These are phyloP conservation scores for Sinapis alba DNA, from an alignment of 441 rosid genomes.

Conservation along the genomic window DNA sequence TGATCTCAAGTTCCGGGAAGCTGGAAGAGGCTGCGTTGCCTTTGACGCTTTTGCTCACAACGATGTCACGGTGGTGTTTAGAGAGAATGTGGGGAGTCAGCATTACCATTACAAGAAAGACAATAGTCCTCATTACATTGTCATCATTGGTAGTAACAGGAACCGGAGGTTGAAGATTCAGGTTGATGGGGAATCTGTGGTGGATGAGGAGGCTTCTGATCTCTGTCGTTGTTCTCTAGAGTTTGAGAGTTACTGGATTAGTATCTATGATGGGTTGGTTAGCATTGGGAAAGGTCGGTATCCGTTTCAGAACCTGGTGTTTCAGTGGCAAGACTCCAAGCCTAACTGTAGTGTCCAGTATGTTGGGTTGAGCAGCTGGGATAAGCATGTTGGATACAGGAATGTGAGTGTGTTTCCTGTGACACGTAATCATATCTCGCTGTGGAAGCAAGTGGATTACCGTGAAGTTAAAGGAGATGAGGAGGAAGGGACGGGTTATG, in stretches of 20 bases:
- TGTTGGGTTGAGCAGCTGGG: constrained; percentile 98
- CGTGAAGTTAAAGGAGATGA: constrained; percentile 53
- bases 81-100: constrained; percentile 93
- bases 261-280: constrained; percentile 91
- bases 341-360: constrained; percentile 89
- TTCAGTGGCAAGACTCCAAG: constrained; percentile 87
- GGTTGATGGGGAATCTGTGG: constrained; percentile 88
- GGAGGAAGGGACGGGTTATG: constrained; percentile 48
- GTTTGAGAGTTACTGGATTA: constrained; percentile 95
- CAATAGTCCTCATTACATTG: constrained; percentile 91
- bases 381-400: constrained; percentile 95
- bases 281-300: constrained; percentile 91
- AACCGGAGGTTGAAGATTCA: constrained; percentile 90
- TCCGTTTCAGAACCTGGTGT: constrained; percentile 94
- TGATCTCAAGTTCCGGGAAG: constrained; percentile 87
- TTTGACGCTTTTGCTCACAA: constrained; percentile 97
- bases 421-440: constrained; percentile 68
- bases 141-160: constrained; percentile 93
- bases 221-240: constrained; percentile 80
- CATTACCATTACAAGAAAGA: constrained; percentile 96
- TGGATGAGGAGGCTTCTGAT: constrained; percentile 75
- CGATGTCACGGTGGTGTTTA: constrained; percentile 94
- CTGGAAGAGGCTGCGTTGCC: constrained; percentile 97
- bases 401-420: constrained; percentile 91
- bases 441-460: constrained; percentile 91